These are phyloP conservation scores for Coemansia sp. DNA, from an alignment of 192 early-diverging fungal species.

Conservation along the genomic window DNA sequence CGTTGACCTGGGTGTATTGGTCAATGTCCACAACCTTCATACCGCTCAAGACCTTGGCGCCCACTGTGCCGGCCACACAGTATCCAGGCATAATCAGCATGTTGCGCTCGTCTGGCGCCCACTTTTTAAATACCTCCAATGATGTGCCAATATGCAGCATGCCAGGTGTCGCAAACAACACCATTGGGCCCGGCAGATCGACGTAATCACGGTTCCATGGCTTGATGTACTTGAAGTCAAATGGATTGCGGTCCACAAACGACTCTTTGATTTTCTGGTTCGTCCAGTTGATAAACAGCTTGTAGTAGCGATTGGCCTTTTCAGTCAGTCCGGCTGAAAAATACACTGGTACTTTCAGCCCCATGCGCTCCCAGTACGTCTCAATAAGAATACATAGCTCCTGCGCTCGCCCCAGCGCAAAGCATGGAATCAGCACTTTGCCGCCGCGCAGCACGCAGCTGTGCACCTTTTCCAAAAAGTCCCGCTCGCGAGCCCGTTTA, in stretches of 20 bases:
- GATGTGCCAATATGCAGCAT: conserved; percentile 98
- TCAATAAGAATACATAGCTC: conserved; percentile 97
- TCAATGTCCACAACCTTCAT: conserved; percentile 87
- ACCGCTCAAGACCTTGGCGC: conserved; percentile 87
- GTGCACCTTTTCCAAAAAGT: conserved; percentile 89
- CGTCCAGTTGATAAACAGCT: conserved; percentile 97
- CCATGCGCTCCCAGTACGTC: conserved; percentile 93
- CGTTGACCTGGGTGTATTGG: conserved; percentile 67
- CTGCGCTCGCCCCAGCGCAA: conserved; percentile 96
- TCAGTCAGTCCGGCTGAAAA: conserved; percentile 95
- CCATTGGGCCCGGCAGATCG: conserved; percentile 87
- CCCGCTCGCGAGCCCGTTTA: conserved; percentile 87
- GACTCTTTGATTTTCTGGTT: conserved; percentile 95
- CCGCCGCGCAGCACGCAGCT: conserved; percentile 74
- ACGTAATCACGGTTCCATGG: conserved; percentile 71
- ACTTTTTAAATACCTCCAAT: conserved; percentile 93
- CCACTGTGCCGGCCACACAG: conserved; percentile 95
- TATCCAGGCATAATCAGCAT: conserved; percentile 99
- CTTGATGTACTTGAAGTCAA: conserved; percentile 94
- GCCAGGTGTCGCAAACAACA: conserved; percentile 94
- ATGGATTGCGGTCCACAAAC: conserved; percentile 93
- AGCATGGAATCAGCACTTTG: conserved; percentile 95
- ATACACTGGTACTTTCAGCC: conserved; percentile 85
- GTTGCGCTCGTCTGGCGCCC: conserved; percentile 88
- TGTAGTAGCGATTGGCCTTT: conserved; percentile 94